Evolutionary conservation across 2,329 filamentous ascomycete genomes (phyloP).

Genomic region (Aureobasidium sp.): DNA sequence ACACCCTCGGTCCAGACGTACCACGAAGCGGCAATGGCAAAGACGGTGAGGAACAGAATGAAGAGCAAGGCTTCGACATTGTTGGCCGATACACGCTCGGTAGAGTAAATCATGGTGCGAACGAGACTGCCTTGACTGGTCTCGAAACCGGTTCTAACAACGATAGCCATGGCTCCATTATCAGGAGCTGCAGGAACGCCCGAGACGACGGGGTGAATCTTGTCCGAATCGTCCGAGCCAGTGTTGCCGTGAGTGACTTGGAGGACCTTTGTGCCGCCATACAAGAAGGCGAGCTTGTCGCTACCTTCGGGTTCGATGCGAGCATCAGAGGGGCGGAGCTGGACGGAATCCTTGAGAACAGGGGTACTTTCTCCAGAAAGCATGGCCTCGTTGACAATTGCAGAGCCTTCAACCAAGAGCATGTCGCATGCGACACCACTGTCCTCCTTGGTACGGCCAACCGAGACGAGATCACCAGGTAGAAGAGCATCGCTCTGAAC

Average conservation of each 20-base stretch:
- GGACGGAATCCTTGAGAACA: conserved; percentile 89
- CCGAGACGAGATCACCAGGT: conserved; percentile 87
- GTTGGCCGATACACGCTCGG: conserved; percentile 96
- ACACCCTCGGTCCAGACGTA: conserved; percentile 99
- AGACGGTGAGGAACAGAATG: conserved; percentile 91
- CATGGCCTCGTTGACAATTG: conserved; percentile 99
- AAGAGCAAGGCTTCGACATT: conserved; percentile 94
- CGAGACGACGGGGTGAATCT: conserved; percentile 58
- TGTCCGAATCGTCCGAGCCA: conserved; percentile 55
- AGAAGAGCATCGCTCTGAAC: conserved; percentile 84
- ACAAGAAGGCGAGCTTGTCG: conserved; percentile 95
- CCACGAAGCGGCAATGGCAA: conserved; percentile 95
- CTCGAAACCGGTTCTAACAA: conserved; percentile 96
- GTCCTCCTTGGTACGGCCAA: conserved; percentile 90
- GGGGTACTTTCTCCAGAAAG: conserved; percentile 96
- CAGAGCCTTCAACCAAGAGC: conserved; percentile 86
- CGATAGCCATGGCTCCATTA: conserved; percentile 85
- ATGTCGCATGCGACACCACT: conserved; percentile 96
- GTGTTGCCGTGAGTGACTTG: conserved; percentile 84
- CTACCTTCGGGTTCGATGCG: conserved; percentile 77
- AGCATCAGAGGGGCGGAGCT: conserved; percentile 76
- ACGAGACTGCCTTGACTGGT: conserved; percentile 96
- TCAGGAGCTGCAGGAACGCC: conserved; percentile 81
- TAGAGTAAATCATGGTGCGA: conserved; percentile 99
- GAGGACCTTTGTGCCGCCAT: conserved; percentile 93